Percentiles rank a stretch among this genome's conserved stretches.
These are phyloP conservation scores for Patellaria atrata DNA, from an alignment of 495 filamentous ascomycete genomes.

Conservation along the genomic window DNA sequence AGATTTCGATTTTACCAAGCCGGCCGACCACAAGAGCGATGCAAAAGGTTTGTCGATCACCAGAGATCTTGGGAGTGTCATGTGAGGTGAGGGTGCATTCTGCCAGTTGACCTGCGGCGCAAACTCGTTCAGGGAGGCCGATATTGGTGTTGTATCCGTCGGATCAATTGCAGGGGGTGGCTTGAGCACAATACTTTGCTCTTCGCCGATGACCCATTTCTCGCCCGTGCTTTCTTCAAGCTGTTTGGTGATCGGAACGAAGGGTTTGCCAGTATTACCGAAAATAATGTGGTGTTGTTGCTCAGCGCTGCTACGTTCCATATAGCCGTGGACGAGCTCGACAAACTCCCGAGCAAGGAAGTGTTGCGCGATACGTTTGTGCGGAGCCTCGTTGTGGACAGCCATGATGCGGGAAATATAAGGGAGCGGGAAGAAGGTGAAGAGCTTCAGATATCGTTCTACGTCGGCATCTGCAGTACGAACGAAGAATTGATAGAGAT, in stretches of 20 bases:
- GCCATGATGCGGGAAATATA: conserved; percentile 50
- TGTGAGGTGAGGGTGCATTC: conserved; percentile 30
- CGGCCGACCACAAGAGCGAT: conserved; percentile 51
- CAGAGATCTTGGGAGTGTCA: conserved; percentile 52
- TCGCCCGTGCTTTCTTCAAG: no score
- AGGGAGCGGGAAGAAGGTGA: conserved; percentile 69
- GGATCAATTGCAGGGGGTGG: no score
- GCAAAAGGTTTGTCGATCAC: conserved; percentile 46
- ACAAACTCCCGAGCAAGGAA: conserved; percentile 66
- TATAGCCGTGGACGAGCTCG: conserved; percentile 55
- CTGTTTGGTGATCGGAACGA: conserved; percentile 9
- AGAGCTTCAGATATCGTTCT: conserved; percentile 67
- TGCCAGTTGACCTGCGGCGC: conserved; percentile 3
- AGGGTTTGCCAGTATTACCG: conserved; percentile 5
- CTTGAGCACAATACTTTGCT: no score
- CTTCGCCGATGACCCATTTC: no score
- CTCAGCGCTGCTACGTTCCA: conserved; percentile 11
- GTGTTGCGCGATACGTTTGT: conserved; percentile 65
- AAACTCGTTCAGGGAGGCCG: neutral
- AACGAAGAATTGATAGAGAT: conserved; percentile 85
- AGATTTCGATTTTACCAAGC: conserved; percentile 46
- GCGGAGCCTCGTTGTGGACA: conserved; percentile 49
- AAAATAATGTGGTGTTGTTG: conserved; percentile 15
- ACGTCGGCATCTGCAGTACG: conserved; percentile 69
- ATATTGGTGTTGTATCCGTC: no score